Base-by-base conservation (phyloP, 352 stramenopile species). In the Phytophthora chlamydospora region DNA sequence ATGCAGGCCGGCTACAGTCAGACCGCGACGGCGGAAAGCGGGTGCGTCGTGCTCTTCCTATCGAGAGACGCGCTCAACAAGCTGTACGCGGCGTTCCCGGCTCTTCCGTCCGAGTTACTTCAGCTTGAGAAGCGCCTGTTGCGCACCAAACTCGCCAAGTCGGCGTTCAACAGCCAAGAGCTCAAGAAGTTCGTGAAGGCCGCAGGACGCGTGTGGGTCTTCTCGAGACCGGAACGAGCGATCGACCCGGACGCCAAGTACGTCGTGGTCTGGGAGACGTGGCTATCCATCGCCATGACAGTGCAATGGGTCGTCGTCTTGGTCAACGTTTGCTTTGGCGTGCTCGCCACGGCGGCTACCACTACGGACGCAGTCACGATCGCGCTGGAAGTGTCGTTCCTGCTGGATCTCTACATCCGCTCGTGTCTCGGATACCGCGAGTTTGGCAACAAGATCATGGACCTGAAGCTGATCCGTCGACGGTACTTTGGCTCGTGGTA, bases 401-500 rank as follows among this genome's bases (percentile, higher is more conserved):
- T 65, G 1, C 2, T 83, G 2, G 80, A 89, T 24, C 60, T 89
- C 7, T 71, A 80, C 34, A 50, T 89, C 9, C 66, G 74, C 7
- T 67, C 51, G 9, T 66, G 74, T 4, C 65, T 85, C 6, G 78
- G 80, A 0, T 86, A 73, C 52, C 82, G 76, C 43, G 62, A 75
- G 5, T 88, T 74, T 43, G 80, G 80, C 27, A 89, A 88, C 54
- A 89, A 89, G 38, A 60, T 88, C 47, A 80, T 85, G 71, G 60
- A 86, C 24, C 42, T 63, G 10, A 47, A 46, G 13, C 34, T 71
- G 12, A 82, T 82, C 13, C 67, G 54, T 16, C 72, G 53, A 0
- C 62, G 62, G 9, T 89, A 88, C 40, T 65, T 76, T 4, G 27
- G 36, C 4, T 88, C 80, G 1, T 68, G 32, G 43, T 55, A 42